Conservation (phyloP, 352 stramenopile genomes). For the Vaucheria bursata region DNA sequence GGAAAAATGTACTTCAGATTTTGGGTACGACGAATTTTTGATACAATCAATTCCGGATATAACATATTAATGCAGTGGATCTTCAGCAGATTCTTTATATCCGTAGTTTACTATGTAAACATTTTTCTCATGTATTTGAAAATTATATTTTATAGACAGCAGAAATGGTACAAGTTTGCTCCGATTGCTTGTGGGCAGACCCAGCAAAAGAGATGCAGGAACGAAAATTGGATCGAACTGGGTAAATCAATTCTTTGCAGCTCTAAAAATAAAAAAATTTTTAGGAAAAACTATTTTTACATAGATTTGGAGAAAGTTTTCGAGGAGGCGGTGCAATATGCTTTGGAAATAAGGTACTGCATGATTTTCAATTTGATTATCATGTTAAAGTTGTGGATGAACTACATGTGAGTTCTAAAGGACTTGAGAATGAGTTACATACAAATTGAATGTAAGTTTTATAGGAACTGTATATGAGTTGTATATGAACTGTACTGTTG, state of each 20-base stretch:
- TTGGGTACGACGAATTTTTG: too few species aligned
- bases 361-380: background rate
- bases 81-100: too few species aligned
- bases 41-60: too few species aligned
- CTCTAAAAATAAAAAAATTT: too few species aligned
- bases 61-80: too few species aligned
- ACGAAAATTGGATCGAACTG: background rate
- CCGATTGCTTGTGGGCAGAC: slow-evolving; percentile 74
- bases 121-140: too few species aligned
- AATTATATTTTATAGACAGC: slow-evolving; percentile 28
- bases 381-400: background rate
- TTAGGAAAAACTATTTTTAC: too few species aligned
- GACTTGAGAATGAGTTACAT: background rate
- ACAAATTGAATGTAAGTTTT: background rate
- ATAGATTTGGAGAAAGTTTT: slow-evolving; percentile 67
- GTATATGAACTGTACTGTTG: background rate
- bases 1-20: too few species aligned
- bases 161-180: slow-evolving; percentile 56
- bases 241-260: background rate
- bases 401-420: background rate
- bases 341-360: slow-evolving; percentile 67
- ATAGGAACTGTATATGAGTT: background rate
- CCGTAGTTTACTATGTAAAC: too few species aligned
- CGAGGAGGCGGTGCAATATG: slow-evolving; percentile 70
- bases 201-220: slow-evolving; percentile 61